Conservation (phyloP, 331 rosid genomes). For the Malus hybrid region DNA sequence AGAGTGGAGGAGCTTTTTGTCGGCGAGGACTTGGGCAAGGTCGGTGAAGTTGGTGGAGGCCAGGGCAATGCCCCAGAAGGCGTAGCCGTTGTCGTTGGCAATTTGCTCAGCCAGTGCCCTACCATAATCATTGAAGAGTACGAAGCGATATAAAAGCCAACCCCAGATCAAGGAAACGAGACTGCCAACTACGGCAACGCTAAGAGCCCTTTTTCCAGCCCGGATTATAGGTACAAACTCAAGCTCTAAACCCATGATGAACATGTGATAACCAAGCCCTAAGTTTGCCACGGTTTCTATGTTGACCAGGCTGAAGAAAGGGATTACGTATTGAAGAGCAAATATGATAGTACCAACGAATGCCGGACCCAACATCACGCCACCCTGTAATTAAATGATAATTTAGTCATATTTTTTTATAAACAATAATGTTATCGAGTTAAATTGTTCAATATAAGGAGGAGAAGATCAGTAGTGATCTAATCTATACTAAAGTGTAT, state of each 20-base stretch:
- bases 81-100: neutral
- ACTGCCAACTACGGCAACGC: conserved; percentile 19
- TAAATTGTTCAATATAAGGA: too few species aligned
- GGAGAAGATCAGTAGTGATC: too few species aligned
- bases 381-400: conserved; percentile 10
- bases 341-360: neutral
- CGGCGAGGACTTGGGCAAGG: conserved; percentile 24
- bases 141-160: conserved; percentile 18
- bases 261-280: conserved; percentile 38
- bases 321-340: neutral
- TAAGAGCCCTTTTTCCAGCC: conserved; percentile 27
- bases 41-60: conserved; percentile 17
- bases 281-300: conserved; percentile 37
- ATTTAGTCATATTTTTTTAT: too few species aligned
- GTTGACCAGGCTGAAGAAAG: conserved; percentile 9
- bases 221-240: conserved; percentile 31
- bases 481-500: too few species aligned
- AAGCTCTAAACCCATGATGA: conserved; percentile 47
- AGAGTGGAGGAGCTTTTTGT: conserved; percentile 48
- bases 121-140: neutral
- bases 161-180: conserved; percentile 30
- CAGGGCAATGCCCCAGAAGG: conserved; percentile 19
- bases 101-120: neutral
- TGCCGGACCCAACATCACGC: conserved; percentile 32
- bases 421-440: too few species aligned